Conservation (phyloP, 257 asterid genomes). For the Solanum sejunctum region DNA sequence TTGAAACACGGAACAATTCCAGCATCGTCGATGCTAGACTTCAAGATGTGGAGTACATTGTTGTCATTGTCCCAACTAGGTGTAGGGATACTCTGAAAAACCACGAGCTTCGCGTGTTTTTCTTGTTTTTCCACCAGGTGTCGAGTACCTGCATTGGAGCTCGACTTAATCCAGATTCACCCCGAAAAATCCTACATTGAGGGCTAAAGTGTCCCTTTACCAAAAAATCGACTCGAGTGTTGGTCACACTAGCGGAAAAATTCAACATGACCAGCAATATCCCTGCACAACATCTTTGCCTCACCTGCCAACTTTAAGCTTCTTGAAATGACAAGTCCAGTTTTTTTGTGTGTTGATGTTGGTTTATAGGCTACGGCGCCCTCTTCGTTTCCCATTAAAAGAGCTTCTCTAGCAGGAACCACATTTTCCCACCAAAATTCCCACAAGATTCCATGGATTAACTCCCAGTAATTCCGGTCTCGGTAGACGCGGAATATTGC, state of each 20-base stretch:
- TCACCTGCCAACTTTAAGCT: constrained; percentile 70
- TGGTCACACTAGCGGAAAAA: constrained; percentile 19
- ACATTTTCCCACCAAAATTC: constrained; percentile 99
- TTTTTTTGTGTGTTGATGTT: constrained; percentile 48
- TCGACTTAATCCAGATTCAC: not conserved
- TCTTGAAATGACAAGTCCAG: constrained; percentile 55
- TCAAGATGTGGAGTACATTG: not conserved
- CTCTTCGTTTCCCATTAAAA: constrained; percentile 49
- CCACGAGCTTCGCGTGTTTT: not conserved
- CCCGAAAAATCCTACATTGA: not conserved
- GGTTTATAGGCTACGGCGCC: constrained; percentile 57
- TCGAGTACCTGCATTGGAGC: not conserved
- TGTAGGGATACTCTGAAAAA: not conserved
- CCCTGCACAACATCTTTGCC: constrained; percentile 71
- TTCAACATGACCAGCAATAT: constrained; percentile 74
- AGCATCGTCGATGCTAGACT: not conserved
- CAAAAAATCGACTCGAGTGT: not conserved
- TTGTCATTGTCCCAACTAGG: not conserved
- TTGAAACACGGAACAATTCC: not conserved
- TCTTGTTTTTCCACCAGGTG: not conserved
- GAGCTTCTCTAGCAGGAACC: constrained; percentile 76
- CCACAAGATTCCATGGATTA: constrained; percentile 49
- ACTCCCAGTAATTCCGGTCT: constrained; percentile 62
- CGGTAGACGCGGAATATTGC: constrained; percentile 66
- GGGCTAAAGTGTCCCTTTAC: not conserved